Evolutionary conservation across 208 protist genomes (phyloP).

Genomic region (Trypanosoma vivax): DNA sequence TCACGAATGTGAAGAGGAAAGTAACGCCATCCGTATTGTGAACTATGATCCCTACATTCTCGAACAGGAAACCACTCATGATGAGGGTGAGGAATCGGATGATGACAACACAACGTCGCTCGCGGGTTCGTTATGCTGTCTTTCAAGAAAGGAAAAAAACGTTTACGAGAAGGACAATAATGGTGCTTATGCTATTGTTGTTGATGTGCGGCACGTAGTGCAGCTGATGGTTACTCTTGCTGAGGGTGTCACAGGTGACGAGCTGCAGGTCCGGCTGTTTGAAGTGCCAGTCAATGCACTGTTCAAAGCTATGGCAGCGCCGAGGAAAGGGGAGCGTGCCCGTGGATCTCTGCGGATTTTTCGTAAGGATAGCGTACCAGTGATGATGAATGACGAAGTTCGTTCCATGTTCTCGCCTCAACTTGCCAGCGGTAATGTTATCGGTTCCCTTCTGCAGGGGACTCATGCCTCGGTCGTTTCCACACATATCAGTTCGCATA

Average conservation of each 20-base stretch:
- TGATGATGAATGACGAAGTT: constrained; percentile 63
- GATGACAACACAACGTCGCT: constrained; percentile 50
- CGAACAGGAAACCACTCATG: constrained; percentile 76
- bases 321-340: constrained; percentile 58
- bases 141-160: constrained; percentile 23
- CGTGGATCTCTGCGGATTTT: constrained; percentile 78
- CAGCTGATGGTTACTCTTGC: constrained; percentile 85
- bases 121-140: constrained; percentile 51
- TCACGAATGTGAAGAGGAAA: constrained; percentile 69
- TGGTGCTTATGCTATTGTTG: constrained; percentile 74
- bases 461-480: constrained; percentile 65
- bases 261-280: constrained; percentile 54
- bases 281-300: constrained; percentile 72
- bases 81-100: constrained; percentile 74
- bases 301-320: constrained; percentile 78
- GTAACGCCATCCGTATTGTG: constrained; percentile 74
- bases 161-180: constrained; percentile 47
- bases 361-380: constrained; percentile 43
- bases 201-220: constrained; percentile 81
- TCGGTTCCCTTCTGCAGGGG: constrained; percentile 65
- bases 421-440: constrained; percentile 78
- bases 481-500: constrained; percentile 76
- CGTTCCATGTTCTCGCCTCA: constrained; percentile 71
- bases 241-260: constrained; percentile 61
- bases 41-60: constrained; percentile 88